These are phyloP conservation scores for Eutrema japonicum DNA, from an alignment of 345 rosid species.

Conservation along the genomic window DNA sequence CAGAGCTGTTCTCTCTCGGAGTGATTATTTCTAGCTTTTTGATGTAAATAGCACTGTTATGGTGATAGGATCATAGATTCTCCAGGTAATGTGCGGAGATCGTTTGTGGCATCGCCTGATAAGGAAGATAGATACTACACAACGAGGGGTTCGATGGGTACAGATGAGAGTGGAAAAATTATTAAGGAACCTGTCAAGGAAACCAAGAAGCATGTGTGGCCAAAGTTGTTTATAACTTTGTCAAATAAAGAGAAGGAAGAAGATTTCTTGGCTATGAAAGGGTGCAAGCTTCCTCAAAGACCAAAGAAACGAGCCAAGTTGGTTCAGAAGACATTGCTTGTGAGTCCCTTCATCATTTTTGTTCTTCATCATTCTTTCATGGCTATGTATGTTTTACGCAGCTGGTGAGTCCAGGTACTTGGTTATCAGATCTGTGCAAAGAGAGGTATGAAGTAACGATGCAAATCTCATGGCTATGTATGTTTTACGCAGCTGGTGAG, in stretches of 20 bases:
- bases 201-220: slow-evolving; percentile 69
- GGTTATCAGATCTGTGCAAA: slow-evolving; percentile 82
- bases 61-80: slow-evolving; percentile 57
- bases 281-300: slow-evolving; percentile 90
- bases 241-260: slow-evolving; percentile 95
- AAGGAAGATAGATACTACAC: slow-evolving; percentile 83
- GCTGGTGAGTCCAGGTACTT: slow-evolving; percentile 92
- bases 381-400: slow-evolving; percentile 40
- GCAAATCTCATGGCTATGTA: slow-evolving; percentile 5
- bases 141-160: slow-evolving; percentile 76
- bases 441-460: slow-evolving; percentile 79
- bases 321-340: slow-evolving; percentile 83
- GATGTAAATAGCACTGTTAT: slow-evolving; percentile 4
- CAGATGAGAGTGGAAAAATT: slow-evolving; percentile 67
- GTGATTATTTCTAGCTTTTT: background rate
- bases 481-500: slow-evolving; percentile 66
- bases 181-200: slow-evolving; percentile 64
- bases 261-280: slow-evolving; percentile 95
- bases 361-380: slow-evolving; percentile 2
- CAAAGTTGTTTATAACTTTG: slow-evolving; percentile 68
- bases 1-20: background rate
- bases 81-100: slow-evolving; percentile 53
- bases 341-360: slow-evolving; percentile 41
- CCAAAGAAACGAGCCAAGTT: slow-evolving; percentile 90
- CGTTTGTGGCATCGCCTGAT: slow-evolving; percentile 58